Conservation (phyloP, 306 rosid genomes). For the Morella rubra region DNA sequence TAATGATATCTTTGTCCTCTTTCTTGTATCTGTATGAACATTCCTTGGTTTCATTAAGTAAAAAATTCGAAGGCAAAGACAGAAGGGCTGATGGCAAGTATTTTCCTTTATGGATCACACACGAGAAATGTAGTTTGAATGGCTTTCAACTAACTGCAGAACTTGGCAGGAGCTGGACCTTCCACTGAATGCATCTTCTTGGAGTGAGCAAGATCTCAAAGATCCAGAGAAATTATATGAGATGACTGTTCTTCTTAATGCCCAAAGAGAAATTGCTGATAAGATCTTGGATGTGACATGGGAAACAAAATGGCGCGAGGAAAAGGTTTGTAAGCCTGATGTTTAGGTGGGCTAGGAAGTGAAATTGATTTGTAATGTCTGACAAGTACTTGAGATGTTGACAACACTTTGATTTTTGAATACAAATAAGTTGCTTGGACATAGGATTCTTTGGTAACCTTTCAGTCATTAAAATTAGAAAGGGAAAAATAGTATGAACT, state of each 20-base stretch:
- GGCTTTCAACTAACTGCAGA: slow-evolving; percentile 36
- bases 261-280: slow-evolving; percentile 89
- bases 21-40: not conserved
- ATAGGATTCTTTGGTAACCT: not conserved
- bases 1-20: not conserved
- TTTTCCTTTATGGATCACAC: not conserved
- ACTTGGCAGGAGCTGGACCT: slow-evolving; percentile 76
- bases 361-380: not conserved
- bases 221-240: slow-evolving; percentile 75
- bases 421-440: not conserved
- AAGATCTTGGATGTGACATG: slow-evolving; percentile 88
- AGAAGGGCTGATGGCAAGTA: not conserved
- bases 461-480: not conserved
- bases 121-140: slow-evolving; percentile 8
- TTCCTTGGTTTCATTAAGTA: slow-evolving; percentile 1
- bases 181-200: slow-evolving; percentile 84
- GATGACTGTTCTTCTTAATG: slow-evolving; percentile 93
- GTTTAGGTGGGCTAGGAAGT: slow-evolving; percentile 8
- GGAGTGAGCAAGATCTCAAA: slow-evolving; percentile 89
- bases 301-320: slow-evolving; percentile 93
- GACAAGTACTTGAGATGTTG: not conserved
- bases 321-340: slow-evolving; percentile 55
- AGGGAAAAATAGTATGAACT: not conserved
- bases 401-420: not conserved
- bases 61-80: too few relatives aligned